A percentile compares a stretch with the other conserved stretches of the same genome.
Evolutionary conservation across 1,284 basidiomycete species (phyloP).

Genomic region (Agroathelia rolfsii): DNA sequence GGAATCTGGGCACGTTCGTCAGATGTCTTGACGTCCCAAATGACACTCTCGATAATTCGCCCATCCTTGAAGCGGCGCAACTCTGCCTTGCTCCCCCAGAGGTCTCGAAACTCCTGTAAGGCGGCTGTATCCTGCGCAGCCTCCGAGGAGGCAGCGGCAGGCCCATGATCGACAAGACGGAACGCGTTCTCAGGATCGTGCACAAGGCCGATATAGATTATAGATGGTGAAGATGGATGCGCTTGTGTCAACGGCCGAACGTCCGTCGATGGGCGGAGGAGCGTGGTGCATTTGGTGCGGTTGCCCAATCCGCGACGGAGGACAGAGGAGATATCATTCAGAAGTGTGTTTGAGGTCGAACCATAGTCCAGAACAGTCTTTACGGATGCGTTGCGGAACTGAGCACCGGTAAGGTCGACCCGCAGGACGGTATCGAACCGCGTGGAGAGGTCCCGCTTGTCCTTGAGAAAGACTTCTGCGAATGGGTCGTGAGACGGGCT

Average conservation of each 20-base stretch:
- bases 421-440: conserved; percentile 60
- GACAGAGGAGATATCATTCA: conserved; percentile 42
- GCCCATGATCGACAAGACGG: conserved; percentile 84
- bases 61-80: conserved; percentile 97
- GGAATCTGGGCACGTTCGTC: conserved; percentile 81
- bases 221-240: conserved; percentile 34
- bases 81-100: conserved; percentile 93
- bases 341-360: conserved; percentile 43
- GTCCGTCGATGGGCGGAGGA: conserved; percentile 41
- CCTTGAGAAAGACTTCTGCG: conserved; percentile 63
- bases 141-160: conserved; percentile 53
- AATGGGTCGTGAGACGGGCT: conserved; percentile 56
- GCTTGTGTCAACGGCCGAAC: conserved; percentile 41
- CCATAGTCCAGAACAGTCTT: conserved; percentile 51
- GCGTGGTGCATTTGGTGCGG: conserved; percentile 49
- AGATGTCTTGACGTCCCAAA: conserved; percentile 73
- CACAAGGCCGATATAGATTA: conserved; percentile 63
- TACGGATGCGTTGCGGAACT: conserved; percentile 32
- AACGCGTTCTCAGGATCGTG: conserved; percentile 65
- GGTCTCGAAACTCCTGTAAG: conserved; percentile 65
- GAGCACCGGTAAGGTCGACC: conserved; percentile 53
- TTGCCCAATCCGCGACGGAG: conserved; percentile 64
- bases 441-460: conserved; percentile 46
- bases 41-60: conserved; percentile 85
- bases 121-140: too few relatives aligned